These are phyloP conservation scores for Chalciporus sp. DNA, from an alignment of 1,284 basidiomycete species.

Conservation along the genomic window DNA sequence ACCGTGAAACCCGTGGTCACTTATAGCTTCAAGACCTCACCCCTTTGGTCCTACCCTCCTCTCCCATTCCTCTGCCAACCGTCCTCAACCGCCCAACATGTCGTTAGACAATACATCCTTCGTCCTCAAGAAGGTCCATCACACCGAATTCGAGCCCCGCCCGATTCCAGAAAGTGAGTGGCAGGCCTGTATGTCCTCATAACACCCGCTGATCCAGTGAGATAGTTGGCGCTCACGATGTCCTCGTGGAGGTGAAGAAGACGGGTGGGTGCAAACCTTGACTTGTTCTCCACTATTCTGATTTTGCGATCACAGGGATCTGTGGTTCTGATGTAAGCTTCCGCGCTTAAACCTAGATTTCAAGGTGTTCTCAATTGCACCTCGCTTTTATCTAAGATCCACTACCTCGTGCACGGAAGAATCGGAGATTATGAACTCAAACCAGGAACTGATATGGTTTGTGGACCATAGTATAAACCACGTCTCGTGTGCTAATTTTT, in stretches of 20 bases:
- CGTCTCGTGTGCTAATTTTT: conserved; percentile 2
- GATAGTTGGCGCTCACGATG: conserved; percentile 73
- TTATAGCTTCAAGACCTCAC: background rate
- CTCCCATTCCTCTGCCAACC: background rate
- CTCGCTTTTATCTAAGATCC: conserved; percentile 49
- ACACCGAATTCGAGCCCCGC: conserved; percentile 75
- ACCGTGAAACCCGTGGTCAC: conserved; percentile 3
- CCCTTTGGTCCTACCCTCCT: background rate
- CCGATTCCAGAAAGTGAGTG: conserved; percentile 74
- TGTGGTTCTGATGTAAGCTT: conserved; percentile 82
- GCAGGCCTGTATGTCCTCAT: conserved; percentile 1
- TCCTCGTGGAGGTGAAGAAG: conserved; percentile 90
- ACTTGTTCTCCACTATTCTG: conserved; percentile 4
- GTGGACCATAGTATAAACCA: conserved; percentile 5
- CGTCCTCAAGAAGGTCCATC: conserved; percentile 74
- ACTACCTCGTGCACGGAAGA: conserved; percentile 75
- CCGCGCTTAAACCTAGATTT: background rate
- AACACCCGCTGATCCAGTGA: conserved; percentile 7
- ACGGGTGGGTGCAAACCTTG: conserved; percentile 57
- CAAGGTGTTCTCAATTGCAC: background rate
- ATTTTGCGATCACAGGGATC: conserved; percentile 58
- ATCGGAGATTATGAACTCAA: conserved; percentile 80
- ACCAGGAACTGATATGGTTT: conserved; percentile 68
- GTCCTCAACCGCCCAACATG: conserved; percentile 41
- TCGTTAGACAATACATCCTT: conserved; percentile 75